Evolutionary conservation across 2,329 filamentous ascomycete genomes (phyloP).

Genomic region (Beauveria pseudobassiana): DNA sequence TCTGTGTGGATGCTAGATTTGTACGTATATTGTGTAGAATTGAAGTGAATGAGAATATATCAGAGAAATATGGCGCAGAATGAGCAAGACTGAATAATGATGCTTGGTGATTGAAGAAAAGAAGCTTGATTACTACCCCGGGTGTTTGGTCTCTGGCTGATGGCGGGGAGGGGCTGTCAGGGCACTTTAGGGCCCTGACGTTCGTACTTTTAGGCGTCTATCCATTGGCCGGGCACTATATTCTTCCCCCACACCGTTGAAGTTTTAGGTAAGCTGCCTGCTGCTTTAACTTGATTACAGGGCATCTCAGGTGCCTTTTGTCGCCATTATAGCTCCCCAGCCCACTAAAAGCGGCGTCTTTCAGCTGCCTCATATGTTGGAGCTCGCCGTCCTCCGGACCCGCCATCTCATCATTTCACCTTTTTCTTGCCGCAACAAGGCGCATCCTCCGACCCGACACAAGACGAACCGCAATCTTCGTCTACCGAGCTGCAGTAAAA

Average conservation of each 20-base stretch:
- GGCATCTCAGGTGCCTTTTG: background rate
- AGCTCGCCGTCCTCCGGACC: conserved; percentile 27
- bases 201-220: background rate
- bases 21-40: background rate
- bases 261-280: background rate
- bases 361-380: conserved; percentile 15
- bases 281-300: background rate
- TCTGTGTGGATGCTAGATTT: too few species aligned
- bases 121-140: background rate
- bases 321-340: too few species aligned
- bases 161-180: conserved; percentile 8
- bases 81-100: background rate
- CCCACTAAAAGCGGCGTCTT: background rate
- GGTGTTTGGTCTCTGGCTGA: background rate
- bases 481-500: background rate
- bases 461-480: background rate
- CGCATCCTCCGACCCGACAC: background rate
- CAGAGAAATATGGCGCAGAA: background rate
- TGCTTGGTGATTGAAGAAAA: background rate
- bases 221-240: background rate
- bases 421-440: conserved; percentile 3
- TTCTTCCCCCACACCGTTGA: background rate
- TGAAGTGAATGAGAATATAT: background rate
- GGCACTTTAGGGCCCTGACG: background rate
- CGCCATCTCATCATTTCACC: background rate